Evolutionary conservation across 2,329 filamentous ascomycete species (phyloP).

Genomic region (Metarhizium anisopliae): DNA sequence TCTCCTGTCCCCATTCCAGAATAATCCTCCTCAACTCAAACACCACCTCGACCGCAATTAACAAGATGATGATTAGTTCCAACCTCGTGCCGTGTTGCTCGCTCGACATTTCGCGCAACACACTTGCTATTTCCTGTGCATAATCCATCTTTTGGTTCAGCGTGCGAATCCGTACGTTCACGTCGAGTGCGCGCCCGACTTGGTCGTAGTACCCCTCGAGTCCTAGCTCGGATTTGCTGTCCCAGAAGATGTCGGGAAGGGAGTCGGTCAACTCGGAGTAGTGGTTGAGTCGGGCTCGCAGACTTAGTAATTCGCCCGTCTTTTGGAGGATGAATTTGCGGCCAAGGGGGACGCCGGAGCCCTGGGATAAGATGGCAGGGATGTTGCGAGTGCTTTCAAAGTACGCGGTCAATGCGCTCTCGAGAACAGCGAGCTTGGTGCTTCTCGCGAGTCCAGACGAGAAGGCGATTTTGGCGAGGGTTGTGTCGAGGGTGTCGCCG

Average conservation of each 20-base stretch:
- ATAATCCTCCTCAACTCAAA: constrained; percentile 74
- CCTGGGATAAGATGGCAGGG: constrained; percentile 65
- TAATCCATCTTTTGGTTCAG: constrained; percentile 98
- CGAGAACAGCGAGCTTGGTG: constrained; percentile 88
- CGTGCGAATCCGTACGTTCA: constrained; percentile 80
- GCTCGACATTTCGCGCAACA: constrained; percentile 78
- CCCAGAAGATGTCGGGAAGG: constrained; percentile 95
- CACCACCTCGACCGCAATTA: constrained; percentile 86
- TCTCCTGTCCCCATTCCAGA: constrained; percentile 45
- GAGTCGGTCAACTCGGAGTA: constrained; percentile 96
- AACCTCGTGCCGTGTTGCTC: constrained; percentile 83
- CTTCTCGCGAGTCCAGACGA: constrained; percentile 87
- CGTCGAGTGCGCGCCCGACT: constrained; percentile 81
- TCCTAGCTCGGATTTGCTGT: constrained; percentile 77
- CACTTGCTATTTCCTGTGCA: constrained; percentile 86
- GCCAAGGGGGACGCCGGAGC: constrained; percentile 36
- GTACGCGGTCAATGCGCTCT: constrained; percentile 73
- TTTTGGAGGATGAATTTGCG: constrained; percentile 80
- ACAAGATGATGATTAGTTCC: constrained; percentile 91
- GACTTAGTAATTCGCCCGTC: constrained; percentile 81
- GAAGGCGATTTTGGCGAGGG: constrained; percentile 91
- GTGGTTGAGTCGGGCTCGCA: constrained; percentile 88
- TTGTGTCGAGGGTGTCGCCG: constrained; percentile 43
- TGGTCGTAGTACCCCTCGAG: constrained; percentile 94
- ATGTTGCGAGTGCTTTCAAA: constrained; percentile 81